Base-by-base conservation (phyloP, 805 yeast species). In the Metschnikowia cerradonensis region DNA sequence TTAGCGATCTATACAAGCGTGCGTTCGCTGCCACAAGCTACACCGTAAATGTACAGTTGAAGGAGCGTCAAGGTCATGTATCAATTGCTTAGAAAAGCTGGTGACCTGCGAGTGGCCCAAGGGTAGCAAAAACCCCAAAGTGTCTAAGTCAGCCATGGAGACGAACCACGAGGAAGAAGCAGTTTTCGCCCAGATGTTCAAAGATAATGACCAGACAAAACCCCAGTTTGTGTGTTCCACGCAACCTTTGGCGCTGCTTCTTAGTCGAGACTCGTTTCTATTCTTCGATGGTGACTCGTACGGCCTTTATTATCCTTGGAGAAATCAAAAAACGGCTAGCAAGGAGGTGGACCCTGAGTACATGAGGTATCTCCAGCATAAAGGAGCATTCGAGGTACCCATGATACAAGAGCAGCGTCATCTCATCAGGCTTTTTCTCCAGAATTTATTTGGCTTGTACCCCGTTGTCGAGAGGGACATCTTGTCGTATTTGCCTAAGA, bases 191-290 rank as follows among this genome's bases (percentile, higher is more conserved):
- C 32, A 22, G 30, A 35, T 44, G 41, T 31, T 44, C 40, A 44
- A 34, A 26, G 11, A 44, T 26, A 44, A 44, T 7, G 47, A 44
- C 34, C 47, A 34, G 20, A 30, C 31, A 6, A 26, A 35, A 35
- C 47, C 47, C n/a, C 47, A 44, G 40, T 44, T 44, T 13, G 47
- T 44, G 22, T 44, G 47, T 13, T 44, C 47, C 17, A 44, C 47
- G 17, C 41, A 44, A 19, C 47, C 47, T 3, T 36, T 35, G 33
- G 47, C 47, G 41, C 47, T 44, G 47, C 40, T 44, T 26, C 47
- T 44, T 22, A 34, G 40, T 22, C 11, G 47, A 14, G 47, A 44
- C 26, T 44, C 47, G 26, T 44, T 44, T 35, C 26, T 44, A 15
- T 44, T 34, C 34, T 44, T 34, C 14, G 47, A 44, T 15, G 47